phyloP scores from a whole-genome alignment of 2,329 filamentous ascomycete species.

The Pyrenochaeta sp. region DNA sequence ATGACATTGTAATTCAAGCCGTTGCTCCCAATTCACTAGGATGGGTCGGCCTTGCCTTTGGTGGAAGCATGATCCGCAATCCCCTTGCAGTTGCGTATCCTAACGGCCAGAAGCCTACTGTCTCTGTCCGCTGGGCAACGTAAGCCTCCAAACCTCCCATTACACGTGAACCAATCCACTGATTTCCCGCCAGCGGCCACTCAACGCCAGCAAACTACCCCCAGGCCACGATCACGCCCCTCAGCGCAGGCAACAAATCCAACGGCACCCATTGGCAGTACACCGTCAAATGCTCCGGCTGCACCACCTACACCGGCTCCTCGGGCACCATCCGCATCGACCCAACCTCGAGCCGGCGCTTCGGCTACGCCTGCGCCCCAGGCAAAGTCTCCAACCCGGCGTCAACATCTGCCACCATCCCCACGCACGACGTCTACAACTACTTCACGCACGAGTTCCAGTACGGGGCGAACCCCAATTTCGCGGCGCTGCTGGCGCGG shows the following conservation, averaged over 20 bases:
- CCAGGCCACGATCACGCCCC: slow-evolving; percentile 30
- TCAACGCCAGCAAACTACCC: slow-evolving; percentile 30
- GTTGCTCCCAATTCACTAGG: slow-evolving; percentile 34
- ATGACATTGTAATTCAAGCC: slow-evolving; percentile 39
- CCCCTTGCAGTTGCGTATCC: slow-evolving; percentile 40
- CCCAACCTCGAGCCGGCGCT: slow-evolving; percentile 24
- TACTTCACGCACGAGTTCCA: slow-evolving; percentile 41
- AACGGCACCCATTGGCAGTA: slow-evolving; percentile 44
- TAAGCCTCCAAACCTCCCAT: slow-evolving; percentile 15
- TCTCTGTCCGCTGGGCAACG: slow-evolving; percentile 42
- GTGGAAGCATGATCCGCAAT: slow-evolving; percentile 41
- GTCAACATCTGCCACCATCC: slow-evolving; percentile 28
- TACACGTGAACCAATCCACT: background rate
- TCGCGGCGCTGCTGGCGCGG: slow-evolving; percentile 25
- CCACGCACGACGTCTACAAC: slow-evolving; percentile 37
- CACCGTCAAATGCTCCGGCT: slow-evolving; percentile 40
- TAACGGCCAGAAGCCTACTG: slow-evolving; percentile 32
- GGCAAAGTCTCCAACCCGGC: slow-evolving; percentile 28
- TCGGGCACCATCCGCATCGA: slow-evolving; percentile 25
- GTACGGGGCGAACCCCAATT: slow-evolving; percentile 32
- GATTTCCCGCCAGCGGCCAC: slow-evolving; percentile 23
- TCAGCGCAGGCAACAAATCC: slow-evolving; percentile 34
- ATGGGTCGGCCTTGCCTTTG: slow-evolving; percentile 42
- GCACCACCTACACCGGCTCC: slow-evolving; percentile 30
- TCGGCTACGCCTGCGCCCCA: slow-evolving; percentile 34